Conservation (phyloP, 495 filamentous ascomycete genomes). For the Viridothelium virens region DNA sequence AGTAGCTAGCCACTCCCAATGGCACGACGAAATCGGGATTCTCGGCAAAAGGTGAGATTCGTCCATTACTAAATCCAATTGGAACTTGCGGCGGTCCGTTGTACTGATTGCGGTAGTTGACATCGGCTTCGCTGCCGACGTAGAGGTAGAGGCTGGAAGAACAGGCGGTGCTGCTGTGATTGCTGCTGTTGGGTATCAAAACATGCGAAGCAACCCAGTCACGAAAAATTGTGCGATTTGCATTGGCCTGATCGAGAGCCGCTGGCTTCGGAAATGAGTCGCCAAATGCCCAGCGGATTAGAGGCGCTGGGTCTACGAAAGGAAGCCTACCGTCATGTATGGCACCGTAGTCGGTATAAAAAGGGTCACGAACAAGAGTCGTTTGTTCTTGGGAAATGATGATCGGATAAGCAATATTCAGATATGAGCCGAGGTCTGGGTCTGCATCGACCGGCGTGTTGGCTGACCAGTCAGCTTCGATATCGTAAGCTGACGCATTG, state of each 20-base stretch:
- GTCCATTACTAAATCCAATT: conserved; percentile 40
- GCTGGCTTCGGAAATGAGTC: conserved; percentile 37
- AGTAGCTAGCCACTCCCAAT: conserved; percentile 47
- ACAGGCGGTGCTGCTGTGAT: conserved; percentile 27
- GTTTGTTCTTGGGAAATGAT: conserved; percentile 32
- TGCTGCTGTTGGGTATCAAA: conserved; percentile 33
- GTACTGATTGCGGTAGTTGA: conserved; percentile 35
- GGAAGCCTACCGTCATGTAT: conserved; percentile 32
- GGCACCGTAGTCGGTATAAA: conserved; percentile 37
- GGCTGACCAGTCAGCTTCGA: conserved; percentile 23
- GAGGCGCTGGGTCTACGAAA: conserved; percentile 39
- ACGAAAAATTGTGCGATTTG: conserved; percentile 46
- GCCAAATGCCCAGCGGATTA: conserved; percentile 51
- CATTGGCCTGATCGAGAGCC: conserved; percentile 32
- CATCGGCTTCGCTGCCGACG: conserved; percentile 21
- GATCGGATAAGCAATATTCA: conserved; percentile 25
- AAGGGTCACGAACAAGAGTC: conserved; percentile 30
- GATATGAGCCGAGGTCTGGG: conserved; percentile 15
- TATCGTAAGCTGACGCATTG: conserved; percentile 23
- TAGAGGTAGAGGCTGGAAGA: conserved; percentile 40
- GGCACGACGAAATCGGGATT: conserved; percentile 52
- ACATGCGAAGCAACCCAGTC: conserved; percentile 46
- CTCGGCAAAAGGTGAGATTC: conserved; percentile 44
- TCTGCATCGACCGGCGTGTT: conserved; percentile 19
- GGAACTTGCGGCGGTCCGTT: conserved; percentile 30